Evolutionary conservation across 345 rosid genomes (phyloP).

Genomic region (Populus deltoides): DNA sequence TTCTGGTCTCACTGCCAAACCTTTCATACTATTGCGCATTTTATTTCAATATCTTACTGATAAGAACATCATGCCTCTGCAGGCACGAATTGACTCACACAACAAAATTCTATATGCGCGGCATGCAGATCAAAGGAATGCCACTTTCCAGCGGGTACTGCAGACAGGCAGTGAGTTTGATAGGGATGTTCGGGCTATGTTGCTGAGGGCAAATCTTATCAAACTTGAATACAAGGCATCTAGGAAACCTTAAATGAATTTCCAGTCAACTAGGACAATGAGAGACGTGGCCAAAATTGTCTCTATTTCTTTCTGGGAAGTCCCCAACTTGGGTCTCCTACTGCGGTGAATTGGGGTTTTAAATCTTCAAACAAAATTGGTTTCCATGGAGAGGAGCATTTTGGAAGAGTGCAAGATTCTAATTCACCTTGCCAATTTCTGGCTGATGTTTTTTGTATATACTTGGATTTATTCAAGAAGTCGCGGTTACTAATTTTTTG

Average conservation of each 20-base stretch:
- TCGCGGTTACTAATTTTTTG: background rate
- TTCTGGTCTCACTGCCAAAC: background rate
- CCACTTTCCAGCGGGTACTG: conserved; percentile 88
- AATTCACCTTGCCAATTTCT: background rate
- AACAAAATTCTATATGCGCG: conserved; percentile 93
- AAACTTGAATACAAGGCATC: conserved; percentile 68
- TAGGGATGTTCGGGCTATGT: conserved; percentile 80
- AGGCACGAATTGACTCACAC: conserved; percentile 99
- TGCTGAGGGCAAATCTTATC: conserved; percentile 81
- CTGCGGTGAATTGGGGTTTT: background rate
- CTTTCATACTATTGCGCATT: background rate
- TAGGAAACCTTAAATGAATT: conserved; percentile 55
- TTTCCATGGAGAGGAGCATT: conserved; percentile 10
- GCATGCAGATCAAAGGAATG: conserved; percentile 95
- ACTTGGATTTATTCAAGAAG: conserved; percentile 17
- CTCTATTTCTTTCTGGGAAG: conserved; percentile 1
- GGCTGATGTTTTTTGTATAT: conserved; percentile 31
- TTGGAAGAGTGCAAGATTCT: conserved; percentile 19
- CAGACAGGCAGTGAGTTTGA: conserved; percentile 94
- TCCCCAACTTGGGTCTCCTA: background rate
- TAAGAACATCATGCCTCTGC: conserved; percentile 13
- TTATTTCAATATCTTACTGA: background rate
- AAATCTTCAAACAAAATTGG: conserved; percentile 9
- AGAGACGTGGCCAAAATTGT: conserved; percentile 7
- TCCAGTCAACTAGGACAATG: background rate